Conservation (phyloP, 331 rosid genomes). For the Saraca asoca region DNA sequence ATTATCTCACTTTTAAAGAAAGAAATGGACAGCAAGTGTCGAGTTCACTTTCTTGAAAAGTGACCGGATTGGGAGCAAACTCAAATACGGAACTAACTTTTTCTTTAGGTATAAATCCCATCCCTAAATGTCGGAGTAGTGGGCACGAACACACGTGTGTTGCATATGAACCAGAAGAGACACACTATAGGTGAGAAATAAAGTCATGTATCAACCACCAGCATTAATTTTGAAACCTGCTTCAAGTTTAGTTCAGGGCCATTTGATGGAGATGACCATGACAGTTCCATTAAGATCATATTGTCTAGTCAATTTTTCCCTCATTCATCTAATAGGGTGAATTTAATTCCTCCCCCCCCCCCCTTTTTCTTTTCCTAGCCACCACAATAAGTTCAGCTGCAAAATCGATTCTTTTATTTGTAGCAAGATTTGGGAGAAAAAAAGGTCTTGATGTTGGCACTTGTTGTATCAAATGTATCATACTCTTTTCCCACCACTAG, state of each 20-base stretch:
- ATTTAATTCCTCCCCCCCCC: slow-evolving; percentile 2
- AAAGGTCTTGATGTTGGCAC: slow-evolving; percentile 23
- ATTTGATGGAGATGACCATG: slow-evolving; percentile 36
- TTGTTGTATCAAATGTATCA: slow-evolving; percentile 17
- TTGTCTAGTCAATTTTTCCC: slow-evolving; percentile 42
- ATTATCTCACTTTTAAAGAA: no score
- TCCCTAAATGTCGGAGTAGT: slow-evolving; percentile 44
- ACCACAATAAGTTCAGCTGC: slow-evolving; percentile 25
- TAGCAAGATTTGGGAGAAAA: slow-evolving; percentile 27
- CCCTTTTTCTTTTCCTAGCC: slow-evolving; percentile 3
- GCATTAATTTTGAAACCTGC: slow-evolving; percentile 27
- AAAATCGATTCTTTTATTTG: neutral
- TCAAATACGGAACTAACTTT: no score
- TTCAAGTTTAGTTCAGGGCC: slow-evolving; percentile 28
- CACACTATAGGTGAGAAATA: slow-evolving; percentile 28
- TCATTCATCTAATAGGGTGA: slow-evolving; percentile 10
- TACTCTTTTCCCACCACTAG: slow-evolving; percentile 37
- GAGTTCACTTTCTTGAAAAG: no score
- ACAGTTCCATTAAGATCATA: slow-evolving; percentile 45
- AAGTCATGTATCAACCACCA: slow-evolving; percentile 27
- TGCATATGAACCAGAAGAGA: slow-evolving; percentile 35
- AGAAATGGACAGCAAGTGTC: no score
- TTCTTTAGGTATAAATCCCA: slow-evolving; percentile 31
- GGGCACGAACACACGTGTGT: slow-evolving; percentile 38
- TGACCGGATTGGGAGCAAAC: no score